Evolutionary conservation across 2,329 filamentous ascomycete genomes (phyloP).

Genomic region (Colletotrichum sp.): DNA sequence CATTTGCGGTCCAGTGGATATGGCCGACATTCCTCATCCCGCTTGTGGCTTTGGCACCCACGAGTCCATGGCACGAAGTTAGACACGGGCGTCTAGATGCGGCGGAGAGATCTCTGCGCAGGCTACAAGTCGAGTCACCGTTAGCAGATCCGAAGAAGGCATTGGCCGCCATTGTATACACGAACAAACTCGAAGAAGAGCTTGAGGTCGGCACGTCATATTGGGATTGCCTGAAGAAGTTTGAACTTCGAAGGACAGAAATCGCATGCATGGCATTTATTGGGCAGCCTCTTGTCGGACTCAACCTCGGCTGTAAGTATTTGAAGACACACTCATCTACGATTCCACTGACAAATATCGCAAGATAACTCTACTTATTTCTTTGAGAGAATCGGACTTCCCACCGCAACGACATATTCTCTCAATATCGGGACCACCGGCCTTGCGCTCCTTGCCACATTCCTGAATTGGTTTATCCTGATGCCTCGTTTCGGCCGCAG

Average conservation of each 20-base stretch:
- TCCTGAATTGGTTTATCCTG: constrained; percentile 43
- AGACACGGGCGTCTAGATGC: constrained; percentile 36
- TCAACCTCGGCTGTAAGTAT: constrained; percentile 30
- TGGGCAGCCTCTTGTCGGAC: constrained; percentile 29
- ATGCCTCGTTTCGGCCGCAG: constrained; percentile 49
- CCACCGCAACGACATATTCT: constrained; percentile 32
- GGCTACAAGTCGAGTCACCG: constrained; percentile 25
- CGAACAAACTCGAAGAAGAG: constrained; percentile 40
- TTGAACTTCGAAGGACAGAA: constrained; percentile 40
- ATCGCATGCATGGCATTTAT: constrained; percentile 35
- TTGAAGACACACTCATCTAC: neutral
- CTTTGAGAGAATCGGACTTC: constrained; percentile 41
- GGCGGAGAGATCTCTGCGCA: constrained; percentile 32
- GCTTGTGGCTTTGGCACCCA: constrained; percentile 46
- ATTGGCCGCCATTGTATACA: constrained; percentile 31
- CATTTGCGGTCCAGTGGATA: constrained; percentile 54
- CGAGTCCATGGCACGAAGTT: constrained; percentile 38
- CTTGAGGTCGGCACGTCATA: constrained; percentile 39
- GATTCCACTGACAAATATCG: neutral
- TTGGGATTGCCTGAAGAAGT: constrained; percentile 43
- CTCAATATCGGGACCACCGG: constrained; percentile 43
- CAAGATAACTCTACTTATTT: constrained; percentile 42
- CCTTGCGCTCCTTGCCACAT: constrained; percentile 47
- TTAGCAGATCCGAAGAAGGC: constrained; percentile 44
- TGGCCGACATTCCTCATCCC: constrained; percentile 49